Conservation (phyloP, 352 stramenopile genomes). For the Phytophthora chlamydospora region DNA sequence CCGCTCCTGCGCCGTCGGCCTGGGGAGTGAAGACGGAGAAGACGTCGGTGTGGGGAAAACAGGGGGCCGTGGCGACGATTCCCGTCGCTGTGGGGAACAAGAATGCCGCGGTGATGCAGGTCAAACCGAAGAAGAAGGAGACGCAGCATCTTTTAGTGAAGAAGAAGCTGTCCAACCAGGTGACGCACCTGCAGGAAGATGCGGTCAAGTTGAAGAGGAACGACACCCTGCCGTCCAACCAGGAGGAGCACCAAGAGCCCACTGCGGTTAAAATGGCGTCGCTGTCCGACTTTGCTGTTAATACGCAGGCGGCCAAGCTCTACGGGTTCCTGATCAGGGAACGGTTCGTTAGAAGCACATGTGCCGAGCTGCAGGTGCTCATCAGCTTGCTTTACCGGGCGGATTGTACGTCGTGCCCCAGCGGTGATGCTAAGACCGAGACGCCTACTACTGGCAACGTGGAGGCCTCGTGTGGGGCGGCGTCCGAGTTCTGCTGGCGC, state of each 20-base stretch:
- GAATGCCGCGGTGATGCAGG: neutral
- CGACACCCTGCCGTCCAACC: slow-evolving; percentile 2
- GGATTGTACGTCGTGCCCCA: slow-evolving; percentile 25
- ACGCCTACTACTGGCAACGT: neutral
- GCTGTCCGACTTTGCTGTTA: slow-evolving; percentile 27
- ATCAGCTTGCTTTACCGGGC: slow-evolving; percentile 45
- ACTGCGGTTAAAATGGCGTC: neutral
- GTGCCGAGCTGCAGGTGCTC: slow-evolving; percentile 48
- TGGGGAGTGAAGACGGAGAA: neutral
- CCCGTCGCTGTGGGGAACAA: neutral
- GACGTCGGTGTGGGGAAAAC: neutral
- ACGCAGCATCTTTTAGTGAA: slow-evolving; percentile 14
- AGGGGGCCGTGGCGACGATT: neutral
- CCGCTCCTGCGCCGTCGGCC: neutral
- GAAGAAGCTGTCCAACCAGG: slow-evolving; percentile 24
- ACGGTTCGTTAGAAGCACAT: slow-evolving; percentile 50
- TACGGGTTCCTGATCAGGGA: slow-evolving; percentile 61
- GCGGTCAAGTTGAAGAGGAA: neutral
- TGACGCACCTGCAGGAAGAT: slow-evolving; percentile 11
- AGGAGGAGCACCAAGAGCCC: slow-evolving; percentile 7
- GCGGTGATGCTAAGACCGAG: neutral
- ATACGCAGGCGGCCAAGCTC: slow-evolving; percentile 51
- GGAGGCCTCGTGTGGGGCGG: neutral
- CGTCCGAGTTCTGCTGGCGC: slow-evolving; percentile 59
- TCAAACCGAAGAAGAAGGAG: slow-evolving; percentile 10